Base-by-base conservation (phyloP, 1,284 basidiomycete genomes). In the Irpex lacteus region DNA sequence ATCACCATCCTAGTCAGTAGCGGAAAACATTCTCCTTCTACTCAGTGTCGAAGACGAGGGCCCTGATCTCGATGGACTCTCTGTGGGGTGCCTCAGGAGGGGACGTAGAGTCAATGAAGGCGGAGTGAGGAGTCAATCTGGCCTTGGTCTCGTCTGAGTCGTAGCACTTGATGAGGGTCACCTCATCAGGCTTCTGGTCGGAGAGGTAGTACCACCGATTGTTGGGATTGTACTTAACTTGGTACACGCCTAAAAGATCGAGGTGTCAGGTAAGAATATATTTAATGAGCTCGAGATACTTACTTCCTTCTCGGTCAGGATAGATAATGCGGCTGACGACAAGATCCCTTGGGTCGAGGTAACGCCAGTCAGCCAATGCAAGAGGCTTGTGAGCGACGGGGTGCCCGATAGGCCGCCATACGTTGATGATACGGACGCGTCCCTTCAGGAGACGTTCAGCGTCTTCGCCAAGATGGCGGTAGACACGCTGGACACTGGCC, bases 391-490 rank as follows among this genome's bases (percentile, higher is more conserved):
- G 86, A 19, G 76, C 69, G 4, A 85, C 83, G 3, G 82, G 71
- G 65, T 82, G 74, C 2, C 72, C 69, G 59, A 90, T 84, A 1
- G 88, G 87, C 4, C 86, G 75, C 88, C 88, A 89, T 60, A 89
- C 79, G 73, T 89, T 89, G 74, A 89, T 82, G 52, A 89, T 83
- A 70, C 88, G 86, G 73, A 82, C 83, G 4, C 83, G 81, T 18
- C 75, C 70, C 52, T 74, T 70, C 36, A 81, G 70, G 19, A 81
- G 73, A 5, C 71, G 73, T 1, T 77, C 78, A 0, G 77, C 82
- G 26, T 84, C 81, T 0, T 76, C 65, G 0, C 82, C 80, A 13
- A 84, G 77, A 66, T 88, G 85, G 11, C 81, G 78, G 64, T 81
- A 80, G 2, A 88, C 85, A 19, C 86, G 83, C 1, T 75, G 76